These are phyloP conservation scores for Phytophthora citricola DNA, from an alignment of 352 stramenopile genomes.

Conservation along the genomic window DNA sequence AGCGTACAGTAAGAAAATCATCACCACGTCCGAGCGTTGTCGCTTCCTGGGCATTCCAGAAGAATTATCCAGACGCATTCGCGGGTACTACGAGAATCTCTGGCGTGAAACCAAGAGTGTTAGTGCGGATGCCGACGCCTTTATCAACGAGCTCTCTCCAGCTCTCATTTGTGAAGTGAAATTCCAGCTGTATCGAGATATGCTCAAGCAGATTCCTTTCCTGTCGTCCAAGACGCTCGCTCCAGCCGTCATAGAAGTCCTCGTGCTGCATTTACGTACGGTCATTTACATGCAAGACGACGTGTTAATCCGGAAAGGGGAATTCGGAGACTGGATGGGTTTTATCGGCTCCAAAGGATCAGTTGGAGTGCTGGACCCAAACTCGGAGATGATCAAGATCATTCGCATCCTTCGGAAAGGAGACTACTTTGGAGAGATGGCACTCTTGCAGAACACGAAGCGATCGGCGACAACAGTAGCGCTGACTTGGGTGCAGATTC, in stretches of 20 bases:
- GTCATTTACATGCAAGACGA: slow-evolving; percentile 88
- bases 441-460: slow-evolving; percentile 62
- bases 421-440: slow-evolving; percentile 83
- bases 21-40: slow-evolving; percentile 66
- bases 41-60: slow-evolving; percentile 69
- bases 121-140: slow-evolving; percentile 62
- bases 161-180: slow-evolving; percentile 80
- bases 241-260: slow-evolving; percentile 71
- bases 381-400: slow-evolving; percentile 50
- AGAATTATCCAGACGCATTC: slow-evolving; percentile 53
- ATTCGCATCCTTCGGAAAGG: slow-evolving; percentile 70
- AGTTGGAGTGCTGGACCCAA: slow-evolving; percentile 71
- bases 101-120: slow-evolving; percentile 73
- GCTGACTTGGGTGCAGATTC: slow-evolving; percentile 77
- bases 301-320: slow-evolving; percentile 73
- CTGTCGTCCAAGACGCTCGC: slow-evolving; percentile 66
- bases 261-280: slow-evolving; percentile 82
- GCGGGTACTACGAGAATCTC: slow-evolving; percentile 69
- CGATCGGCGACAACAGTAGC: slow-evolving; percentile 66
- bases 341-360: slow-evolving; percentile 80
- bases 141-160: slow-evolving; percentile 78
- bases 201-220: slow-evolving; percentile 80
- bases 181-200: slow-evolving; percentile 81
- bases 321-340: slow-evolving; percentile 83
- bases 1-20: slow-evolving; percentile 74